Conservation (phyloP, 2,329 filamentous ascomycete species). For the Nothomitra cinnamomea region DNA sequence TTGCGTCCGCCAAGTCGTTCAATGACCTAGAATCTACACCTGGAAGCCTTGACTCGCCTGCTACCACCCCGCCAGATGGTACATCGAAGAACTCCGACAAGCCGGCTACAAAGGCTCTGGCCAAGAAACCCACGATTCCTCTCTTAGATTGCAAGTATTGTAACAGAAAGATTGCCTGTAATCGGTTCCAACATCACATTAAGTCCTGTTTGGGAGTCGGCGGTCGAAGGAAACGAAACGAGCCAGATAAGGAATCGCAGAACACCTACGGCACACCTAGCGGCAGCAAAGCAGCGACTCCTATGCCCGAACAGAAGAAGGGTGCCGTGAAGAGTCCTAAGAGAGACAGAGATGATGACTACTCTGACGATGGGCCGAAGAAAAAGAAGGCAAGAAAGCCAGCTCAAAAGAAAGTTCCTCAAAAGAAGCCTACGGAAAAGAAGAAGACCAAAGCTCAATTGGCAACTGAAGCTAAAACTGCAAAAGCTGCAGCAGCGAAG, state of each 20-base stretch:
- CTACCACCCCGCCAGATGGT: constrained; percentile 17
- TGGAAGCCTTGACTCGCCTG: constrained; percentile 29
- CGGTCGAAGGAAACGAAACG: constrained; percentile 29
- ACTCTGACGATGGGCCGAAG: constrained; percentile 7
- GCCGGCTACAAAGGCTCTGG: neutral
- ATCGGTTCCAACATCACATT: constrained; percentile 41
- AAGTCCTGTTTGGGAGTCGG: constrained; percentile 43
- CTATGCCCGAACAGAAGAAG: neutral
- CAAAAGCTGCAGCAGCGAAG: neutral
- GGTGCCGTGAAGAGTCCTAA: neutral
- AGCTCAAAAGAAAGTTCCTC: constrained; percentile 1
- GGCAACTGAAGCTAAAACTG: constrained; percentile 9
- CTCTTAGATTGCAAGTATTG: constrained; percentile 36
- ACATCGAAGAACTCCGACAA: neutral
- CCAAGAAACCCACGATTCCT: neutral
- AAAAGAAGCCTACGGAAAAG: constrained; percentile 4
- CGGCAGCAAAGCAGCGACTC: neutral
- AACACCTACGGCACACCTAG: constrained; percentile 2
- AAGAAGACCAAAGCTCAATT: constrained; percentile 10
- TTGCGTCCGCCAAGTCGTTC: constrained; percentile 21
- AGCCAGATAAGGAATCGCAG: constrained; percentile 10
- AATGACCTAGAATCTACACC: constrained; percentile 20
- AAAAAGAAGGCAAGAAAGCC: constrained; percentile 8
- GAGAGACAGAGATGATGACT: neutral
- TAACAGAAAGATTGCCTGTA: constrained; percentile 43